Conservation (phyloP, 345 rosid genomes). For the Physaria fendleri region DNA sequence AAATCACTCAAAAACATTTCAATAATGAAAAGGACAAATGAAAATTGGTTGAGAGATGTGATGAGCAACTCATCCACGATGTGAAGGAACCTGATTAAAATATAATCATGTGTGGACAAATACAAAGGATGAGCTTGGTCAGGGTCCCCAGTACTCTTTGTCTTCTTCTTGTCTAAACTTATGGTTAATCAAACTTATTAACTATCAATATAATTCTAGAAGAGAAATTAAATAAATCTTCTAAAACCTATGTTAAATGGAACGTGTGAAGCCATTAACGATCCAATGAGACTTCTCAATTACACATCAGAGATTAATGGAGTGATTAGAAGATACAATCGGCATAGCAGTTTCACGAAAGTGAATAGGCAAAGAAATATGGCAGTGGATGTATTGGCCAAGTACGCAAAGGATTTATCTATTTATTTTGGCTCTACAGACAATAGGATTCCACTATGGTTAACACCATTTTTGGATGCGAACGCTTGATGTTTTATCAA, state of each 20-base stretch:
- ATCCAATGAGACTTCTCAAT: too few relatives aligned
- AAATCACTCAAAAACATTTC: conserved; percentile 2
- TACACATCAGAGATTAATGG: too few relatives aligned
- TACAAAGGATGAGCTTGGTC: conserved; percentile 23
- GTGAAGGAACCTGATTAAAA: conserved; percentile 21
- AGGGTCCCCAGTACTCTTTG: conserved; percentile 20
- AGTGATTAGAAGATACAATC: too few relatives aligned
- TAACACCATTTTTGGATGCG: too few relatives aligned
- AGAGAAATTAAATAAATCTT: background rate
- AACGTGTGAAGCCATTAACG: too few relatives aligned
- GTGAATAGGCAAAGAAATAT: too few relatives aligned
- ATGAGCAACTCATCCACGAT: conserved; percentile 28
- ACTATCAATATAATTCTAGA: background rate
- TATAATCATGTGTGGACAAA: conserved; percentile 26
- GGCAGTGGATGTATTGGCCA: too few relatives aligned
- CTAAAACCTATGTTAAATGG: background rate
- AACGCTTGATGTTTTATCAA: too few relatives aligned
- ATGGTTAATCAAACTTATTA: conserved; percentile 14
- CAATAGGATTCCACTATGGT: too few relatives aligned
- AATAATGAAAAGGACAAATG: conserved; percentile 17
- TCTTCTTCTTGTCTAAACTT: conserved; percentile 27
- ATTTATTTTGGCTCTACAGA: too few relatives aligned
- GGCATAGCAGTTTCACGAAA: too few relatives aligned
- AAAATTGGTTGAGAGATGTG: conserved; percentile 21
- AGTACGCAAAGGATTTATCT: too few relatives aligned